Percentiles rank a stretch among this genome's conserved stretches.
Evolutionary conservation across 2,329 filamentous ascomycete genomes (phyloP).

Genomic region (Sporothrix curviconia): DNA sequence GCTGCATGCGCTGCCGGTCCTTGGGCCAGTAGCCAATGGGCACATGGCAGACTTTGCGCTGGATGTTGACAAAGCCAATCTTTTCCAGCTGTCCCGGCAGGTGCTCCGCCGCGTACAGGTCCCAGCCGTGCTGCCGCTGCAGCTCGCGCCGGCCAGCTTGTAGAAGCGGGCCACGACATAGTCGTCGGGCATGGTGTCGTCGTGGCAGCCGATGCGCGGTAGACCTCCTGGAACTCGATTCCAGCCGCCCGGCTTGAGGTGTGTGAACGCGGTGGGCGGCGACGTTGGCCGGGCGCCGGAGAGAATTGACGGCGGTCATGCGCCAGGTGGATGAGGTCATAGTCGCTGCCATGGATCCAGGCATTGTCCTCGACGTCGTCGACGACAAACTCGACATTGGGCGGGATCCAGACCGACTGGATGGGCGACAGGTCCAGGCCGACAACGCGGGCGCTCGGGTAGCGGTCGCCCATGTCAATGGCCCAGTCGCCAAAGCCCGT

Average conservation of each 20-base stretch:
- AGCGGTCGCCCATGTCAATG: conserved; percentile 20
- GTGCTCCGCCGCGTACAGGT: conserved; percentile 21
- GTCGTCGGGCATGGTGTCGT: conserved; percentile 26
- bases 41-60: conserved; percentile 25
- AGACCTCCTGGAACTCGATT: conserved; percentile 33
- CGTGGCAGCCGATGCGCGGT: conserved; percentile 20
- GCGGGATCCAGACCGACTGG: conserved; percentile 40
- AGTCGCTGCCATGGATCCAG: conserved; percentile 41
- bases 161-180: conserved; percentile 23
- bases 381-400: conserved; percentile 19
- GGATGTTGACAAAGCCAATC: conserved; percentile 30
- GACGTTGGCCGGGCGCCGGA: conserved; percentile 35
- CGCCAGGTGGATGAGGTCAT: conserved; percentile 57
- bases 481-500: conserved; percentile 26
- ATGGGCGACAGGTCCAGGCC: conserved; percentile 41
- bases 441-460: conserved; percentile 35
- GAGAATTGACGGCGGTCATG: conserved; percentile 45
- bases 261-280: conserved; percentile 36
- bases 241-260: conserved; percentile 35
- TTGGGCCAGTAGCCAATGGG: conserved; percentile 30
- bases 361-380: conserved; percentile 42
- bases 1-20: conserved; percentile 24
- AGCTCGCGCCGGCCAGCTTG: conserved; percentile 7
- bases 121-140: conserved; percentile 23
- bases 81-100: conserved; percentile 27